Conservation (phyloP, 2,329 filamentous ascomycete species). For the Phaeoacremonium minimum region DNA sequence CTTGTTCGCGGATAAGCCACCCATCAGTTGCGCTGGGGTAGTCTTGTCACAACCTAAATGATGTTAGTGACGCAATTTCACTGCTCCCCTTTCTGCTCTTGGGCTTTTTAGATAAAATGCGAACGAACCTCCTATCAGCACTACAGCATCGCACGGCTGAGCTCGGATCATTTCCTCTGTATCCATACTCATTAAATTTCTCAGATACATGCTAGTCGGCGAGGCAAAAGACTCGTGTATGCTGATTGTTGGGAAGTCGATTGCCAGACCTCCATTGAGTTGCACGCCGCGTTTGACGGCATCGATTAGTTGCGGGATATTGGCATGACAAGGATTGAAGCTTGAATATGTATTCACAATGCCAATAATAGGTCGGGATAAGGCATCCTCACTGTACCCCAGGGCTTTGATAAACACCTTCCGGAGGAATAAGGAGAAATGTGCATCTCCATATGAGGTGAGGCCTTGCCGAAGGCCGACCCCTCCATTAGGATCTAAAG, state of each 20-base stretch:
- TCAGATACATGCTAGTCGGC: conserved; percentile 70
- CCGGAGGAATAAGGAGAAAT: conserved; percentile 70
- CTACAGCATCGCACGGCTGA: conserved; percentile 65
- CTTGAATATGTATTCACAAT: conserved; percentile 70
- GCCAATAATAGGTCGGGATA: conserved; percentile 67
- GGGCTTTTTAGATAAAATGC: no score
- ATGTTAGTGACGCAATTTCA: no score
- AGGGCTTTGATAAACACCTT: conserved; percentile 77
- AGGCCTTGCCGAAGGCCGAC: conserved; percentile 63
- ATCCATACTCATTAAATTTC: conserved; percentile 76
- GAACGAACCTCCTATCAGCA: conserved; percentile 59
- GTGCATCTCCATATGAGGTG: conserved; percentile 66
- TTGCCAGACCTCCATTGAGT: conserved; percentile 60
- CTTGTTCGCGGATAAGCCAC: conserved; percentile 70
- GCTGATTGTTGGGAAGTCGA: conserved; percentile 73
- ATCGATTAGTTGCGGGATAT: conserved; percentile 67
- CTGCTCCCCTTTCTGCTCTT: no score
- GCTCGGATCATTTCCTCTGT: conserved; percentile 74
- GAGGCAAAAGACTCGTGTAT: conserved; percentile 65
- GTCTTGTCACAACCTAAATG: conserved; percentile 75
- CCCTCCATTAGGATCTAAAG: conserved; percentile 39
- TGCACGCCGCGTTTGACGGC: conserved; percentile 66
- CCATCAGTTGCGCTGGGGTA: conserved; percentile 71
- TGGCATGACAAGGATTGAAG: conserved; percentile 73
- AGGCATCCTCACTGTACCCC: conserved; percentile 67